phyloP scores from a whole-genome alignment of 148 eudicot genomes.

The Amaranthus cruentus region DNA sequence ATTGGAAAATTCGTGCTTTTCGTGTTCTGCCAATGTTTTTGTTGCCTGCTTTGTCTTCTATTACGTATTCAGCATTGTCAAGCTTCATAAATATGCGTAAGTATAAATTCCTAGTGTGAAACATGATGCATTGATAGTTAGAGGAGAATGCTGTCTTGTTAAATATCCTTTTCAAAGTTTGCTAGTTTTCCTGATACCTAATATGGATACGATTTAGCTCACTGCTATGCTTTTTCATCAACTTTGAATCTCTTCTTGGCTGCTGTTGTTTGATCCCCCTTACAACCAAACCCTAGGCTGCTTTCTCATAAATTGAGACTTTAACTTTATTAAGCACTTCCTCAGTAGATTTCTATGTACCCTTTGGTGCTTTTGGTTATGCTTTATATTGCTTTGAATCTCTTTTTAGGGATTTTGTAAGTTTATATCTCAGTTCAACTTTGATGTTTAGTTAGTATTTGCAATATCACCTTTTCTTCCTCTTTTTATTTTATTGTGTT shows the following conservation, averaged over 20 bases:
- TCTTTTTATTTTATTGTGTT: too few species aligned
- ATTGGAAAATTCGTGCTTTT: constrained; percentile 81
- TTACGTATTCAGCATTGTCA: constrained; percentile 46
- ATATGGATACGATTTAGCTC: not conserved
- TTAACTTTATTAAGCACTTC: too few species aligned
- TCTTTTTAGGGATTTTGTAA: too few species aligned
- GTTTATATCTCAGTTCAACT: too few species aligned
- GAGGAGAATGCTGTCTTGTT: not conserved
- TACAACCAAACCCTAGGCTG: too few species aligned
- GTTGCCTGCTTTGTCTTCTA: constrained; percentile 58
- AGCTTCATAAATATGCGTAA: constrained; percentile 65
- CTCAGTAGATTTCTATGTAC: too few species aligned
- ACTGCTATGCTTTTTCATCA: not conserved
- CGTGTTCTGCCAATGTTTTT: constrained; percentile 90
- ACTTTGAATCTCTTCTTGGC: not conserved
- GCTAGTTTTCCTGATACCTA: not conserved
- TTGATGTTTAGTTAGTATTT: too few species aligned
- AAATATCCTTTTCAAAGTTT: not conserved
- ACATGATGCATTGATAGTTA: not conserved
- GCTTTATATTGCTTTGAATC: too few species aligned
- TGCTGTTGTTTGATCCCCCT: not conserved
- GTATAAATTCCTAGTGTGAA: constrained; percentile 21
- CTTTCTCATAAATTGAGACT: not conserved
- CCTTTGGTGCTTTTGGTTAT: too few species aligned
- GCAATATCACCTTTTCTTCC: too few species aligned